A percentile compares a stretch with the other conserved stretches of the same genome.
Conservation (phyloP, 2,329 filamentous ascomycete genomes). For the Ceratocystis diversiconidia region DNA sequence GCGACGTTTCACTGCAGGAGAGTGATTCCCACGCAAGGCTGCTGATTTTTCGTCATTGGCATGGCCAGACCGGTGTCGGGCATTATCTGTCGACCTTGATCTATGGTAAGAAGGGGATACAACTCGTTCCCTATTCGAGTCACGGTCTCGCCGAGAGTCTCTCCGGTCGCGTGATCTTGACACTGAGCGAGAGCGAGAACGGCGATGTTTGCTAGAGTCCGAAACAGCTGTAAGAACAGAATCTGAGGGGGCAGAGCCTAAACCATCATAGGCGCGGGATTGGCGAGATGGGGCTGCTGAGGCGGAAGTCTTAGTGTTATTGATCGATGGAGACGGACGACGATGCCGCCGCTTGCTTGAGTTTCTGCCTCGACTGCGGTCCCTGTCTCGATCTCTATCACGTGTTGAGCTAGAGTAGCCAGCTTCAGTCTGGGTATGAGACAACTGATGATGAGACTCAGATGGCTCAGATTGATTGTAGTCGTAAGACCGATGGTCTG, state of each 20-base stretch:
- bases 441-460: not conserved
- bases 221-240: not conserved
- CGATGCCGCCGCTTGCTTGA: conserved; percentile 7
- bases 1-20: conserved; percentile 16
- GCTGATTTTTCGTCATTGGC: conserved; percentile 5
- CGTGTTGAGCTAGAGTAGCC: not conserved
- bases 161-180: conserved; percentile 7
- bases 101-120: conserved; percentile 8
- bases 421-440: not conserved
- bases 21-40: conserved; percentile 8
- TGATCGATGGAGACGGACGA: conserved; percentile 3
- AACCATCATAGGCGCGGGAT: conserved; percentile 1
- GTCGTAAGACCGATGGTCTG: not conserved
- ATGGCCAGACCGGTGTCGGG: conserved; percentile 1
- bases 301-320: not conserved
- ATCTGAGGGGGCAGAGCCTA: conserved; percentile 1
- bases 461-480: not conserved
- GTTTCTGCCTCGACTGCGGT: conserved; percentile 5
- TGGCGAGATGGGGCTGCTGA: conserved; percentile 7
- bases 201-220: not conserved
- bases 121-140: not conserved
- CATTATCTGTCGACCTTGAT: conserved; percentile 5
- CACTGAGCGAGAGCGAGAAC: conserved; percentile 1
- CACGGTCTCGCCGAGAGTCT: conserved; percentile 4
- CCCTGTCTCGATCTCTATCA: conserved; percentile 6